Evolutionary conservation across 2,329 filamentous ascomycete species (phyloP).

Genomic region (Exophiala phaeomuriformis): DNA sequence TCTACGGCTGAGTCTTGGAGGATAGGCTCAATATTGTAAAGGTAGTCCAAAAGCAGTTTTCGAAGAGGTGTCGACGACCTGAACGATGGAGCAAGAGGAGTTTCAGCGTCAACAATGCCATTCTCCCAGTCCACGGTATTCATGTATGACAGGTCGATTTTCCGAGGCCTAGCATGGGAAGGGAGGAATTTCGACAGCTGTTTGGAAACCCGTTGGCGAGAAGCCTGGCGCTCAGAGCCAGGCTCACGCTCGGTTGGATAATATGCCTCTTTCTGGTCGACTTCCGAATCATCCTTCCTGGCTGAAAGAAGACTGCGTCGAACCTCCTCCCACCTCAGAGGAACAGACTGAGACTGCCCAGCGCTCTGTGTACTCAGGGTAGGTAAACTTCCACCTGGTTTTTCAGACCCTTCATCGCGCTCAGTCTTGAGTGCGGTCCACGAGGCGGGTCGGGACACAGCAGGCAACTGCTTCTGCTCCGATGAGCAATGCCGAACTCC

Average conservation of each 20-base stretch:
- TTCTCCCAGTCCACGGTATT: slow-evolving; percentile 12
- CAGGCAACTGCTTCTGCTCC: neutral
- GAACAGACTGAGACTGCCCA: neutral
- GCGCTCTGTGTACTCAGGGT: neutral
- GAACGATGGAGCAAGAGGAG: slow-evolving; percentile 26
- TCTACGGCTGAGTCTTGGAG: slow-evolving; percentile 14
- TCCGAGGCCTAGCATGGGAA: slow-evolving; percentile 7
- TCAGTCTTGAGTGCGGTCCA: neutral
- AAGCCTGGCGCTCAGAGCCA: neutral
- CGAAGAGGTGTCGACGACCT: slow-evolving; percentile 21
- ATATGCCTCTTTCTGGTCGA: slow-evolving; percentile 1
- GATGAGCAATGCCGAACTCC: slow-evolving; percentile 2
- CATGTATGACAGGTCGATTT: slow-evolving; percentile 14
- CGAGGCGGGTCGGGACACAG: neutral
- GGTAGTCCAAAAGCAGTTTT: slow-evolving; percentile 36
- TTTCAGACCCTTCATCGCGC: neutral
- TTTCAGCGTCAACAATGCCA: neutral
- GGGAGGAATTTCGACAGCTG: slow-evolving; percentile 15
- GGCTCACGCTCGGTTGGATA: neutral
- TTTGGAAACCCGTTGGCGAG: slow-evolving; percentile 1
- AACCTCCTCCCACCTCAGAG: neutral
- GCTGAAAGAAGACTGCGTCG: neutral
- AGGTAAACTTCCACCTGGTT: neutral
- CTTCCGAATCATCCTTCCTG: neutral
- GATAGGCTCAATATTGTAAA: slow-evolving; percentile 32